These are phyloP conservation scores for Gleditsia sinensis DNA, from an alignment of 306 rosid genomes.

Conservation along the genomic window DNA sequence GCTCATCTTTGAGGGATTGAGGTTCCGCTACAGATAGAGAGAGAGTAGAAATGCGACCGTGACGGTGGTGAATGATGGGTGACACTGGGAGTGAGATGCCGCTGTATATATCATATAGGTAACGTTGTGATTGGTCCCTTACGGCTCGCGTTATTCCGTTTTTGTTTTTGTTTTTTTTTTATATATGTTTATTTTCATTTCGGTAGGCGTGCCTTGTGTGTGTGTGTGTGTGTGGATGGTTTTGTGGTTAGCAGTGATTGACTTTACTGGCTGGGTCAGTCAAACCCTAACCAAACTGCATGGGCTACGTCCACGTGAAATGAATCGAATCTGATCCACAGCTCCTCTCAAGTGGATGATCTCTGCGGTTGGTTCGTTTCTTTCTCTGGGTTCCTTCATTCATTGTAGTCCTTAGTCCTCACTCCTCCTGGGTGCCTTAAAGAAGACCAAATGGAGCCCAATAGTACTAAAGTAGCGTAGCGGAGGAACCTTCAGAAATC, in stretches of 20 bases:
- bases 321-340: not conserved
- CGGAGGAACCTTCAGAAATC: not conserved
- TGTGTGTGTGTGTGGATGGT: not conserved
- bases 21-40: not conserved
- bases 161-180: not conserved
- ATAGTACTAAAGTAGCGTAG: too few species aligned
- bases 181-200: not conserved
- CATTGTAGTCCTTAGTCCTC: too few species aligned
- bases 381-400: too few species aligned
- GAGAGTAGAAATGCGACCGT: not conserved
- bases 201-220: not conserved
- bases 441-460: too few species aligned
- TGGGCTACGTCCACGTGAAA: not conserved
- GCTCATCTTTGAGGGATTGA: conserved; percentile 47
- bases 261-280: not conserved
- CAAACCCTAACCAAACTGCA: not conserved
- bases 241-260: not conserved
- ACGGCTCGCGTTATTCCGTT: conserved; percentile 2
- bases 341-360: not conserved
- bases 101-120: not conserved
- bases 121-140: not conserved
- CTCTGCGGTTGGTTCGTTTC: not conserved
- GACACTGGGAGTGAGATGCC: not conserved
- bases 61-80: not conserved
- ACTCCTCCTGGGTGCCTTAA: too few species aligned